Evolutionary conservation across 352 stramenopile genomes (phyloP).

Genomic region (Aphanomyces stellatus): DNA sequence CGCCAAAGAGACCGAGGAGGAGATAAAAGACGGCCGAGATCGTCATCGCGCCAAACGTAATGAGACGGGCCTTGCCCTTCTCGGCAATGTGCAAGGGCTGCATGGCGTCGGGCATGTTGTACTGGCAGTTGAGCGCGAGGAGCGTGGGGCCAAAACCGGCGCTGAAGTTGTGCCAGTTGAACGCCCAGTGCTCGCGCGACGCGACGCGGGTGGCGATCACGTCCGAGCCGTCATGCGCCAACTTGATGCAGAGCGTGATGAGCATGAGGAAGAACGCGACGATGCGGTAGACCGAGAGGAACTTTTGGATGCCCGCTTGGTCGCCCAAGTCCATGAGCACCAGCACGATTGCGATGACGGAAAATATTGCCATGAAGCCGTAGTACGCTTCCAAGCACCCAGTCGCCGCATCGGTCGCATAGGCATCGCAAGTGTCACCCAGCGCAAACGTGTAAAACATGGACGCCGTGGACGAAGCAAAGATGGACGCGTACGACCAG

Average conservation of each 20-base stretch:
- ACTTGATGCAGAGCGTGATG: slow-evolving; percentile 62
- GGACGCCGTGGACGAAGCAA: slow-evolving; percentile 74
- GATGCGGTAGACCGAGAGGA: slow-evolving; percentile 74
- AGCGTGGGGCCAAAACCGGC: slow-evolving; percentile 73
- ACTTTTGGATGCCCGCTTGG: slow-evolving; percentile 70
- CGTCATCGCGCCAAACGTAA: slow-evolving; percentile 53
- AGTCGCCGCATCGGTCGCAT: slow-evolving; percentile 31
- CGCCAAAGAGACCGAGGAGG: slow-evolving; percentile 59
- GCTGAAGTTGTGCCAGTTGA: slow-evolving; percentile 76
- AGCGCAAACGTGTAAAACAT: slow-evolving; percentile 69
- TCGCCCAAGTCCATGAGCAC: slow-evolving; percentile 81
- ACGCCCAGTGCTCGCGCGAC: slow-evolving; percentile 31
- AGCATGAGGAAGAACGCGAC: slow-evolving; percentile 72
- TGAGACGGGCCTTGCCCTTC: slow-evolving; percentile 49
- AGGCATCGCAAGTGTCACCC: slow-evolving; percentile 55
- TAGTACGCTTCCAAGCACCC: slow-evolving; percentile 67
- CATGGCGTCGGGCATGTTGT: slow-evolving; percentile 79
- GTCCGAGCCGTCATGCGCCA: slow-evolving; percentile 45
- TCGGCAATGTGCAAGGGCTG: slow-evolving; percentile 49
- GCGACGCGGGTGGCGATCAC: slow-evolving; percentile 33
- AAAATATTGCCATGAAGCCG: slow-evolving; percentile 67
- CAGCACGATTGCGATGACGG: slow-evolving; percentile 62
- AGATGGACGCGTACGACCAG: slow-evolving; percentile 82
- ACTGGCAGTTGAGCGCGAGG: slow-evolving; percentile 81
- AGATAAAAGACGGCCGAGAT: slow-evolving; percentile 67